Percentiles rank a stretch among this genome's conserved stretches.
Evolutionary conservation across 2,329 filamentous ascomycete species (phyloP).

Genomic region (Teratosphaeria viscida): DNA sequence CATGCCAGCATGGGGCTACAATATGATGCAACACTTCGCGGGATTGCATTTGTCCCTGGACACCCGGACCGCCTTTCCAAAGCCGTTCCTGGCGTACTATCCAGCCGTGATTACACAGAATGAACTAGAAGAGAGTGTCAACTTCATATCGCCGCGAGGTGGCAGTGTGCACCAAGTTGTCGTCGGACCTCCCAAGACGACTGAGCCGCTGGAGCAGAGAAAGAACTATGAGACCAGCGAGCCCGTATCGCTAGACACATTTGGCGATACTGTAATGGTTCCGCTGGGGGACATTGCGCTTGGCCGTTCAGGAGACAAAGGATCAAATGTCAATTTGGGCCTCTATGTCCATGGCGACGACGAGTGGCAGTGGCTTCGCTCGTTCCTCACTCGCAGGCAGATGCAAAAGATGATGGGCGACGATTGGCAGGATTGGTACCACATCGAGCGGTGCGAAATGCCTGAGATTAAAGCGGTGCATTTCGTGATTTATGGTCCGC

Average conservation of each 20-base stretch:
- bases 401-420: constrained; percentile 19
- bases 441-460: constrained; percentile 30
- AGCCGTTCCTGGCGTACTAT: constrained; percentile 17
- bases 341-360: constrained; percentile 29
- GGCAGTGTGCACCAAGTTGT: constrained; percentile 9
- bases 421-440: constrained; percentile 20
- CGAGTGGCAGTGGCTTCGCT: constrained; percentile 22
- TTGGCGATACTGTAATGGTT: constrained; percentile 26
- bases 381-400: constrained; percentile 15
- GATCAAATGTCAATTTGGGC: constrained; percentile 22
- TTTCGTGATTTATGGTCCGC: constrained; percentile 21
- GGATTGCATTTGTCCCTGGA: constrained; percentile 18
- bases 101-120: constrained; percentile 10
- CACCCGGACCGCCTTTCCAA: constrained; percentile 14
- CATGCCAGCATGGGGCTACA: constrained; percentile 11
- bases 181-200: constrained; percentile 14
- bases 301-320: constrained; percentile 24
- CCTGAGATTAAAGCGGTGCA: constrained; percentile 30
- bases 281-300: constrained; percentile 27
- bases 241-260: constrained; percentile 20
- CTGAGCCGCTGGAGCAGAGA: constrained; percentile 10
- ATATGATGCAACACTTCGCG: constrained; percentile 18
- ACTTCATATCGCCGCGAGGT: constrained; percentile 10
- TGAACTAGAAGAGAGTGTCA: constrained; percentile 13
- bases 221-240: constrained; percentile 23